A percentile compares a stretch with the other conserved stretches of the same genome.
phyloP scores from a whole-genome alignment of 371 early-diverging fungal genomes.

The Encephalitozoon romaleae region DNA sequence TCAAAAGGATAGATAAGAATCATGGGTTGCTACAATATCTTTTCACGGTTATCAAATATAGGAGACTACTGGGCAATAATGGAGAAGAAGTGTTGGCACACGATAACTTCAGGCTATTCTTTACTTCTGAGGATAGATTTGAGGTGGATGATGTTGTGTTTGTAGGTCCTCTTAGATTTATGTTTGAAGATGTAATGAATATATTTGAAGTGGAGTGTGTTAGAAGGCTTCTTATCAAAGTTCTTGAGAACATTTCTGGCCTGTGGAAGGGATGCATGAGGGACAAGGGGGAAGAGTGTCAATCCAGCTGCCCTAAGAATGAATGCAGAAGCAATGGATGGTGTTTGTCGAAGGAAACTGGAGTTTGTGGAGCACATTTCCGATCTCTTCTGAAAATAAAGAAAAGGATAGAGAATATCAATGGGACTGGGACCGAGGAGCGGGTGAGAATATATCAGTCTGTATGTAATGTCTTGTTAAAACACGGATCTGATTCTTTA shows the following conservation, averaged over 20 bases:
- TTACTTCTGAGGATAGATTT: constrained; percentile 27
- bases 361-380: constrained; percentile 16
- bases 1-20: constrained; percentile 86
- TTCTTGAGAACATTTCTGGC: background rate
- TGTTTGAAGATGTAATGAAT: background rate
- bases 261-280: background rate
- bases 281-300: background rate
- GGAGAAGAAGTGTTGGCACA: constrained; percentile 23
- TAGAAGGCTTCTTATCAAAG: background rate
- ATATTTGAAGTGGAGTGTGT: background rate
- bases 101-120: constrained; percentile 34
- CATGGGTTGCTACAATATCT: constrained; percentile 30
- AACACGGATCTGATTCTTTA: constrained; percentile 28
- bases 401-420: background rate
- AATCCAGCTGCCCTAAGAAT: background rate
- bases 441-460: constrained; percentile 12
- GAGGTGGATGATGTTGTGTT: constrained; percentile 6
- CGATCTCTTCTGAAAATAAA: background rate
- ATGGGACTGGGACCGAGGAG: background rate
- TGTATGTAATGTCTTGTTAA: constrained; percentile 28
- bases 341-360: constrained; percentile 4
- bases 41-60: constrained; percentile 23
- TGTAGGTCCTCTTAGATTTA: constrained; percentile 40
- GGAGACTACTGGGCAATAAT: background rate
- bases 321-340: background rate